phyloP scores from a whole-genome alignment of 2,329 filamentous ascomycete species.

The Spiromastix sp. region DNA sequence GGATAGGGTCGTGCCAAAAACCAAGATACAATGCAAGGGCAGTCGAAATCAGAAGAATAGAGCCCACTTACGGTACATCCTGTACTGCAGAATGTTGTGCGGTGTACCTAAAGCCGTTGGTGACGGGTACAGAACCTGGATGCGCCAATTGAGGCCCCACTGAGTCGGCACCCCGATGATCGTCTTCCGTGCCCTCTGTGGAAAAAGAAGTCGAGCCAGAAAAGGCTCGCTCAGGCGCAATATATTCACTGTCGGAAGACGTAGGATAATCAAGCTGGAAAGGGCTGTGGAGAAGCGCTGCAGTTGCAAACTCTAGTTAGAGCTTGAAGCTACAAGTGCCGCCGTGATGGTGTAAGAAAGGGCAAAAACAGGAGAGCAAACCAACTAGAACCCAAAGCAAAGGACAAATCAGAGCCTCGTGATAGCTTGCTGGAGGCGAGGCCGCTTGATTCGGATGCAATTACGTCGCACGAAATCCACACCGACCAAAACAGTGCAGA shows the following conservation, averaged over 20 bases:
- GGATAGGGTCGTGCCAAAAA: slow-evolving; percentile 16
- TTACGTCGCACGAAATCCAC: slow-evolving; percentile 8
- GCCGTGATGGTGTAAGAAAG: not conserved
- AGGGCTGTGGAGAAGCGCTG: slow-evolving; percentile 26
- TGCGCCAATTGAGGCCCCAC: slow-evolving; percentile 37
- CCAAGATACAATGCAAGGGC: slow-evolving; percentile 21
- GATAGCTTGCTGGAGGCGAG: slow-evolving; percentile 1
- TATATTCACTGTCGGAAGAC: slow-evolving; percentile 31
- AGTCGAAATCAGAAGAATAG: slow-evolving; percentile 31
- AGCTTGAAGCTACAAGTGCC: slow-evolving; percentile 7
- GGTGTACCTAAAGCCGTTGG: slow-evolving; percentile 42
- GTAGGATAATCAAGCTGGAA: slow-evolving; percentile 29
- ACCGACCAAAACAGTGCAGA: slow-evolving; percentile 4
- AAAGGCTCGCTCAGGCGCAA: slow-evolving; percentile 24
- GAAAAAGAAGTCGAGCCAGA: slow-evolving; percentile 24
- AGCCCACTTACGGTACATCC: slow-evolving; percentile 45
- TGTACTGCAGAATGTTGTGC: slow-evolving; percentile 40
- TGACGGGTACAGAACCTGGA: slow-evolving; percentile 35
- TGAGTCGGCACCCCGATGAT: slow-evolving; percentile 40
- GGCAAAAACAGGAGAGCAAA: not conserved
- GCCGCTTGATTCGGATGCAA: slow-evolving; percentile 6
- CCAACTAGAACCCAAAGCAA: not conserved
- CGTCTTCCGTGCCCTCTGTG: slow-evolving; percentile 36
- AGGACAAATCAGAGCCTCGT: slow-evolving; percentile 1
- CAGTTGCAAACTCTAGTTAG: slow-evolving; percentile 17